Conservation (phyloP, 2,329 filamentous ascomycete species). For the Gnomoniopsis sp. region DNA sequence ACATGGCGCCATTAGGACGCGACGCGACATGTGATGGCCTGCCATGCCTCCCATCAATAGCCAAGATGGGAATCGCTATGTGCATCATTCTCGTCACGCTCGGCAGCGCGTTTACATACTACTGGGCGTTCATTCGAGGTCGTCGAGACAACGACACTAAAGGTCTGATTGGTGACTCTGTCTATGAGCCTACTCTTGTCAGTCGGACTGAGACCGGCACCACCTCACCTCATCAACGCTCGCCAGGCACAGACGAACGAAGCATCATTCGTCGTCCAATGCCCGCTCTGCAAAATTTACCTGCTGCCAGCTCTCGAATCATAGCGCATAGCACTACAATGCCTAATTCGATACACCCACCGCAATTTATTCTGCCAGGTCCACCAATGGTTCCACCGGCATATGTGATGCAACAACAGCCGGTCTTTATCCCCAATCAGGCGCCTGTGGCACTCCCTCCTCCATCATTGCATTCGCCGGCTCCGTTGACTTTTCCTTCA, state of each 20-base stretch:
- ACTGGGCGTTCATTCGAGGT: not conserved
- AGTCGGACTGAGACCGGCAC: not conserved
- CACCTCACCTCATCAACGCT: not conserved
- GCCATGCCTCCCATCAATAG: not conserved
- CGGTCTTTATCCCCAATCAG: not conserved
- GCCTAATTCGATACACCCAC: too few relatives aligned
- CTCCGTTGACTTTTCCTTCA: not conserved
- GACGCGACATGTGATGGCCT: not conserved
- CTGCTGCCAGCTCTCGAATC: too few relatives aligned
- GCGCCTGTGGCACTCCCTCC: not conserved
- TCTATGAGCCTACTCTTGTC: not conserved
- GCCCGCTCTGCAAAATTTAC: not conserved
- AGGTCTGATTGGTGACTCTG: not conserved
- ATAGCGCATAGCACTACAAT: too few relatives aligned
- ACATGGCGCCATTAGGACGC: not conserved
- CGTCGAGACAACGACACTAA: not conserved
- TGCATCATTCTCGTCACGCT: not conserved
- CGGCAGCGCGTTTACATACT: not conserved
- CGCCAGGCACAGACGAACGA: not conserved
- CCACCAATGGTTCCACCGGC: not conserved
- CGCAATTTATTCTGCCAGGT: not conserved
- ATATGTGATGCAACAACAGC: not conserved
- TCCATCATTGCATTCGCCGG: not conserved
- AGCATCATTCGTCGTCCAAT: not conserved
- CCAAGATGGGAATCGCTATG: not conserved